Evolutionary conservation across 805 yeast genomes (phyloP), one percentile per base, ranked within the genome.

Genomic region (Myxozyma vanderwaltii): DNA sequence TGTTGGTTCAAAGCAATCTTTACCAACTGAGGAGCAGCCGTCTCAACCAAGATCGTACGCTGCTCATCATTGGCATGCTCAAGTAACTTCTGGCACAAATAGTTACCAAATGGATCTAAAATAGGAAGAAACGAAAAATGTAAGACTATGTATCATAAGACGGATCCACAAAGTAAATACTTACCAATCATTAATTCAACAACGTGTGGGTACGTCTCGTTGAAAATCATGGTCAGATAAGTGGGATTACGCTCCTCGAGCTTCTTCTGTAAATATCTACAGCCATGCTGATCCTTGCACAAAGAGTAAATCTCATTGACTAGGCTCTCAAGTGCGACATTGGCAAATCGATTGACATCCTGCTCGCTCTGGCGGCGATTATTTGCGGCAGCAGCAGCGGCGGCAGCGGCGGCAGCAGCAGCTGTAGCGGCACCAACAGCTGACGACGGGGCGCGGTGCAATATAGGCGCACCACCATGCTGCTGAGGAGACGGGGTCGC

Each of bases 271-370:
- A 92, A 76, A 72, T 88, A 91, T 59, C 99, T 80, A 71, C 98
- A 92, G 7, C 99, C 98, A 71, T 92, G 97, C 75, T 92, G 98
- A 72, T 92, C 99, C 70, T 86, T 89, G 75, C 98, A 91, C 63
- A 94, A 77, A 0, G 88, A 80, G 70, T 83, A 88, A 54, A 92
- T 86, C 62, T 89, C 91, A 47, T 70, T 72, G 27, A 67, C 72
- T 63, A 86, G 69, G 40, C 79, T 79, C 45, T 76, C 77, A 60
- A 85, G 74, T 1, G 85, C 82, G 12, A 79, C 72, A 33, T 70
- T 59, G 36, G 72, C 71, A 55, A 67, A 71, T 35, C 70, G 56
- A 45, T 59, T 56, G 33, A 60, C 63, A 23, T 68, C 69, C 36
- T 59, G 59, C 19, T 70, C 72, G 21, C 57, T 51, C 44, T 61